Evolutionary conservation across 1,139 yeast genomes (phyloP).

Genomic region (Lodderomyces oxycetoniae): DNA sequence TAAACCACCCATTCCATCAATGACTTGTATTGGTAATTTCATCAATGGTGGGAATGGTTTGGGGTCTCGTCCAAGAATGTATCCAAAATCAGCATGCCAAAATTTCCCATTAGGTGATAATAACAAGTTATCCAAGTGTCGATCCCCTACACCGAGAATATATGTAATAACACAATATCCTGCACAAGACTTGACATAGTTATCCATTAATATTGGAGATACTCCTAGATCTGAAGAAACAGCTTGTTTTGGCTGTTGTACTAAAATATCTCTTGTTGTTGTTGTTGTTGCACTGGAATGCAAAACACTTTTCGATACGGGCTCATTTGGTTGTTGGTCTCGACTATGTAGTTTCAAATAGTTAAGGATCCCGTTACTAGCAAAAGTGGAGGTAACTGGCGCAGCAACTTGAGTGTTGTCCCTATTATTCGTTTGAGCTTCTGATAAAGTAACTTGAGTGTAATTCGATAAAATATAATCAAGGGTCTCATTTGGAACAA

Average conservation of each 20-base stretch:
- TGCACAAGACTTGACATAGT: slow-evolving; percentile 91
- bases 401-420: neutral
- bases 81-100: slow-evolving; percentile 97
- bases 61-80: slow-evolving; percentile 93
- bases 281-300: slow-evolving; percentile 9
- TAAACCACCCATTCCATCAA: slow-evolving; percentile 97
- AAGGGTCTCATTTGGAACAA: slow-evolving; percentile 84
- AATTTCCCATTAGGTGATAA: slow-evolving; percentile 73
- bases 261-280: slow-evolving; percentile 1
- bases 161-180: slow-evolving; percentile 98
- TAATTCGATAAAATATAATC: slow-evolving; percentile 68
- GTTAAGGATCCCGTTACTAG: slow-evolving; percentile 58
- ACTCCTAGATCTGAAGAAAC: slow-evolving; percentile 65
- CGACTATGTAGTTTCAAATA: slow-evolving; percentile 67
- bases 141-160: slow-evolving; percentile 90
- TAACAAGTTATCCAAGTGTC: slow-evolving; percentile 88
- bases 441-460: slow-evolving; percentile 35
- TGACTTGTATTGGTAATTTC: slow-evolving; percentile 95
- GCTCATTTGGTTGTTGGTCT: slow-evolving; percentile 24
- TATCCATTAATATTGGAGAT: slow-evolving; percentile 76
- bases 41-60: slow-evolving; percentile 98
- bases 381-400: slow-evolving; percentile 3
- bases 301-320: slow-evolving; percentile 28
- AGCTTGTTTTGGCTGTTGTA: slow-evolving; percentile 24
- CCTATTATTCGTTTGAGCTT: neutral